phyloP scores from a whole-genome alignment of 345 rosid genomes.

The Corchorus capsularis region DNA sequence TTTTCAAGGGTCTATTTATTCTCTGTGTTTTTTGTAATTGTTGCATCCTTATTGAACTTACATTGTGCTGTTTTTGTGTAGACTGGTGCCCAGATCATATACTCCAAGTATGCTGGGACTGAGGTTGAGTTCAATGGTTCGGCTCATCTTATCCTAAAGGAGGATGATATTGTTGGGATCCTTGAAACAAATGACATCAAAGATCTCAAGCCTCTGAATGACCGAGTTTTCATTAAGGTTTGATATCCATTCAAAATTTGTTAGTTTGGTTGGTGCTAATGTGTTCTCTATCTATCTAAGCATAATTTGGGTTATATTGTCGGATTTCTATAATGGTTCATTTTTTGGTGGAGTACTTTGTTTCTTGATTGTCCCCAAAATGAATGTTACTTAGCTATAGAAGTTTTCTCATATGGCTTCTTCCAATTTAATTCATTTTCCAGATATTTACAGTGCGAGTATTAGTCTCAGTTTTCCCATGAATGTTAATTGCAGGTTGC shows the following conservation, averaged over 20 bases:
- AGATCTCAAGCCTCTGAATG: constrained; percentile 93
- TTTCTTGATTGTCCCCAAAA: not conserved
- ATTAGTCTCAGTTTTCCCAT: too few species aligned
- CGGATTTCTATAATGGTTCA: not conserved
- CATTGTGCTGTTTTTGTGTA: constrained; percentile 29
- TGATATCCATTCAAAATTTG: not conserved
- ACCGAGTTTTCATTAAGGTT: constrained; percentile 88
- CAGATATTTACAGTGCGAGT: not conserved
- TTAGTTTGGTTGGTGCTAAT: not conserved
- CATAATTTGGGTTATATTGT: not conserved
- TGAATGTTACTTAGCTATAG: not conserved
- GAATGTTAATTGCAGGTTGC: constrained; percentile 55
- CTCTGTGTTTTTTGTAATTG: not conserved
- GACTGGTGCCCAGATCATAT: constrained; percentile 79
- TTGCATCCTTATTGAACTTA: not conserved
- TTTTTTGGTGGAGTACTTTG: not conserved
- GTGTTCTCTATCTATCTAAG: not conserved
- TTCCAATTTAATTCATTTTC: not conserved
- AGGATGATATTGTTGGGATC: constrained; percentile 89
- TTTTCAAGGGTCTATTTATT: not conserved
- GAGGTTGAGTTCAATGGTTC: constrained; percentile 78
- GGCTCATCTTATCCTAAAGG: constrained; percentile 83
- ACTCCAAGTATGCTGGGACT: constrained; percentile 92
- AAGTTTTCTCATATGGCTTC: not conserved
- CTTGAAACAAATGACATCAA: constrained; percentile 92